phyloP scores from a whole-genome alignment of 352 stramenopile species.

The Phytophthora citricola region DNA sequence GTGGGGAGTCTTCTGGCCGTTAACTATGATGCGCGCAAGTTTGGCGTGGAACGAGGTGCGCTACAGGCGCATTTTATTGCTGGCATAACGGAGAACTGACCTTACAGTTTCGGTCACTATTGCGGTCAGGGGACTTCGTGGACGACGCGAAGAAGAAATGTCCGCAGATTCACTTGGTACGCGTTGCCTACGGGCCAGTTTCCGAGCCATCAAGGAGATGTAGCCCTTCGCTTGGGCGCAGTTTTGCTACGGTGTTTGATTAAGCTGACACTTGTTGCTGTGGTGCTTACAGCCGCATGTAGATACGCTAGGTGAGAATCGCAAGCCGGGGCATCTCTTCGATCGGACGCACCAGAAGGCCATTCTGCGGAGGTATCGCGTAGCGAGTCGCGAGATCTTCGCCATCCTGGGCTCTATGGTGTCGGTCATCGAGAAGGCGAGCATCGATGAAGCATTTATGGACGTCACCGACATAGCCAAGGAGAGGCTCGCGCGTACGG shows the following conservation, averaged over 20 bases:
- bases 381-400: constrained; percentile 85
- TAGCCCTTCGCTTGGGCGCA: too few species aligned
- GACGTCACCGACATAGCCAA: constrained; percentile 75
- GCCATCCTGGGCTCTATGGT: constrained; percentile 59
- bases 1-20: constrained; percentile 85
- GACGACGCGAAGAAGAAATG: constrained; percentile 74
- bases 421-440: constrained; percentile 71
- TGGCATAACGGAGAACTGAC: too few species aligned
- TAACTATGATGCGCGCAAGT: constrained; percentile 83
- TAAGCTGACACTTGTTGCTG: constrained; percentile 17
- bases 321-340: constrained; percentile 60
- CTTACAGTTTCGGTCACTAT: too few species aligned
- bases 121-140: constrained; percentile 60
- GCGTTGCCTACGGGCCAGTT: constrained; percentile 1
- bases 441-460: constrained; percentile 87
- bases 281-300: constrained; percentile 67
- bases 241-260: too few species aligned
- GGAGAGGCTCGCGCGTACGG: constrained; percentile 57
- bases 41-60: constrained; percentile 66
- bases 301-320: constrained; percentile 82
- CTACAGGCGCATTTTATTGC: too few species aligned
- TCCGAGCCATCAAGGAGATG: background rate
- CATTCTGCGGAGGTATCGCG: constrained; percentile 77
- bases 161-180: constrained; percentile 78
- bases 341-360: constrained; percentile 85